Evolutionary conservation across 768 basidiomycete species (phyloP), one percentile per base, ranked within the genome.

Genomic region (Lanmaoa pseudosensibilis): DNA sequence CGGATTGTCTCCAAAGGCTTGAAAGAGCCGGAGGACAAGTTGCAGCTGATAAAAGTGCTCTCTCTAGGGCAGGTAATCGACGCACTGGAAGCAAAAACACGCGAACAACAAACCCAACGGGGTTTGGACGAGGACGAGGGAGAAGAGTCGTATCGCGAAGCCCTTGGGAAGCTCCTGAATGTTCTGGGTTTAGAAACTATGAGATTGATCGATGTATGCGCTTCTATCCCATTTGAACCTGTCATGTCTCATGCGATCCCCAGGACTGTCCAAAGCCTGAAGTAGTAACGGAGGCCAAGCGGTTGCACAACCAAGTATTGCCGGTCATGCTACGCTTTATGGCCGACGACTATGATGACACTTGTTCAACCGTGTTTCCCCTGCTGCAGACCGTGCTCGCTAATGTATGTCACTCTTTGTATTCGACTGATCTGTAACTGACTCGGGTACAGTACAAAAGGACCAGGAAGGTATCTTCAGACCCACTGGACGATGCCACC

Each of bases 1-100:
- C 86, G 89, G 23, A 91, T 98, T 50, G 80, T 96, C n/a, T 76
- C 84, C 25, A 98, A 98, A 72, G 97, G 97, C 18, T 80, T 98
- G 43, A 94, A 98, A 66, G 94, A 95, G 65, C 84, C 92, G 0
- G 79, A 79, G 37, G 94, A 96, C 69, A 97, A 97, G 71, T 73
- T 99, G 10, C 89, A 92, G 64, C 79, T 98, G 16, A 79, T 98
- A 64, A 88, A 92, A 65, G 91, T 97, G 4, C 81, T 99, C 33
- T 88, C 95, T 19, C 75, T 98, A 27, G 87, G 86, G 12, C 82
- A 88, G 58, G 89, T 96, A 19, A 76, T 98, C 12, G 85, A 86
- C 39, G 86, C 88, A 1, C 76, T 98, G 23, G 92, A 96, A 74
- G 69, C 81, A 23, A 88, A 89, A 71, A 89, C 90, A 11, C 80